A percentile compares a stretch with the other conserved stretches of the same genome.
Evolutionary conservation across 2,329 filamentous ascomycete genomes (phyloP).

Genomic region (Trematosphaeria pertusa): DNA sequence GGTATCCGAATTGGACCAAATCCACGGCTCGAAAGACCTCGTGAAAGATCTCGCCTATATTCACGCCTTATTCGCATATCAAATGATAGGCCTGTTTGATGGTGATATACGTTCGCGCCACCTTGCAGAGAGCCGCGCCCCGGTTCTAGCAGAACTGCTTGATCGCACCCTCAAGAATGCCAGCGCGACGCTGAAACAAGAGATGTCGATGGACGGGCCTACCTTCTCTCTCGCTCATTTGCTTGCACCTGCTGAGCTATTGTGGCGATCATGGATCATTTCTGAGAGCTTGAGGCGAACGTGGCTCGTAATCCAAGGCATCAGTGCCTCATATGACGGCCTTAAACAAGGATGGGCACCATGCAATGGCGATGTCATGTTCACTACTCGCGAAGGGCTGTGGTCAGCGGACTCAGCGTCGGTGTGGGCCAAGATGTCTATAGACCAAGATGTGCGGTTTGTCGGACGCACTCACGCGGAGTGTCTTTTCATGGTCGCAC

Average conservation of each 20-base stretch:
- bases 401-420: constrained; percentile 12
- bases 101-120: constrained; percentile 55
- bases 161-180: constrained; percentile 6
- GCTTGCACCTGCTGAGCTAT: not conserved
- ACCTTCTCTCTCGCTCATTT: not conserved
- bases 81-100: constrained; percentile 60
- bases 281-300: constrained; percentile 20
- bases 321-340: constrained; percentile 7
- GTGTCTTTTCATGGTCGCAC: constrained; percentile 9
- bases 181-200: not conserved
- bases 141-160: not conserved
- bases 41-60: constrained; percentile 13
- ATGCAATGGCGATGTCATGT: constrained; percentile 16
- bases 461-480: constrained; percentile 5
- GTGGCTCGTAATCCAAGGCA: constrained; percentile 11
- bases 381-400: constrained; percentile 12
- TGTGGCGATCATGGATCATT: constrained; percentile 18
- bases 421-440: constrained; percentile 10
- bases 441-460: constrained; percentile 10
- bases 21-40: constrained; percentile 4
- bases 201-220: not conserved
- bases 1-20: not conserved
- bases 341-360: constrained; percentile 14
- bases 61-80: constrained; percentile 58
- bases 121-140: constrained; percentile 45